A percentile compares a stretch with the other conserved stretches of the same genome.
phyloP scores from a whole-genome alignment of 345 rosid genomes.

The Salix exigua region DNA sequence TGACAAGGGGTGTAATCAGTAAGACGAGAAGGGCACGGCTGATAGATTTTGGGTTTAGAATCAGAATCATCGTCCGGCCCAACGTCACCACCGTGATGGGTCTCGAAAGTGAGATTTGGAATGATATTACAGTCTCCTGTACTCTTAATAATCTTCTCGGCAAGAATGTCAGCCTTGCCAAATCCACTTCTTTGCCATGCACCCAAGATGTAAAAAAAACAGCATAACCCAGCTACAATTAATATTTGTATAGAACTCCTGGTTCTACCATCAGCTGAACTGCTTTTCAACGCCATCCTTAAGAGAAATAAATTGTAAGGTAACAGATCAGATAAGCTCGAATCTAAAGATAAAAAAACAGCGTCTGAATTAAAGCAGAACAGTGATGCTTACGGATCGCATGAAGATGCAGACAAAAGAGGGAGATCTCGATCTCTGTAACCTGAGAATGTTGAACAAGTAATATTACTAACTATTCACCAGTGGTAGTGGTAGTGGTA shows the following conservation, averaged over 20 bases:
- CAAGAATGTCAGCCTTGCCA: conserved; percentile 96
- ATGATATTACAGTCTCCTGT: conserved; percentile 76
- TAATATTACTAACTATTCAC: no score
- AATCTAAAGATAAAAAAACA: not conserved
- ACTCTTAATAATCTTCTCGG: conserved; percentile 71
- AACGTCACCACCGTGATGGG: conserved; percentile 77
- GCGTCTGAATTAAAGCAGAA: not conserved
- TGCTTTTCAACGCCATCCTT: conserved; percentile 69
- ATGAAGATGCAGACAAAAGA: not conserved
- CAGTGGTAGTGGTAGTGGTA: no score
- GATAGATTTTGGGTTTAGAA: conserved; percentile 48
- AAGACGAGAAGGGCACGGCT: conserved; percentile 61
- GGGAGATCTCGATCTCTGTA: not conserved
- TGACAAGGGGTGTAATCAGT: conserved; percentile 97
- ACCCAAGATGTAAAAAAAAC: conserved; percentile 87
- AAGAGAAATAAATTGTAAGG: not conserved
- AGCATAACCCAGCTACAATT: conserved; percentile 73
- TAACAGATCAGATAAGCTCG: not conserved
- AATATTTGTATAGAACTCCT: conserved; percentile 85
- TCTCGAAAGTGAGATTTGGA: conserved; percentile 74
- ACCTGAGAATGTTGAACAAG: not conserved
- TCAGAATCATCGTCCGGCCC: conserved; percentile 41
- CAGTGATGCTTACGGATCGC: not conserved
- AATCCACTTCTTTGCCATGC: conserved; percentile 99
- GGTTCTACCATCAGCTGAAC: conserved; percentile 69